These are phyloP conservation scores for Hygrocybe coccinea DNA, from an alignment of 768 basidiomycete species.

Conservation along the genomic window DNA sequence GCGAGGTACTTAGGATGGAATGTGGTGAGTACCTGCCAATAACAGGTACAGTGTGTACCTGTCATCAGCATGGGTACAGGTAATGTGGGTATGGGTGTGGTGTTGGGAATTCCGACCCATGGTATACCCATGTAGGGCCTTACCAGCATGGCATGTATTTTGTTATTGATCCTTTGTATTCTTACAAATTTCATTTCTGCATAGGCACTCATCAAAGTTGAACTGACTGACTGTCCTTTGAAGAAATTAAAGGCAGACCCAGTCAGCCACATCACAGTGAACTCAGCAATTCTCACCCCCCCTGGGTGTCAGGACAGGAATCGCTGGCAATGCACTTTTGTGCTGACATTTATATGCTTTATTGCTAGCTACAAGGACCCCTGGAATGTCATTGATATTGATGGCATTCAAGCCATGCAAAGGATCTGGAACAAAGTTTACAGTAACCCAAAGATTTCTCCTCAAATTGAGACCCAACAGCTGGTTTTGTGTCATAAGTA, in stretches of 20 bases:
- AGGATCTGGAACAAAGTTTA: background rate
- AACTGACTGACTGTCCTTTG: background rate
- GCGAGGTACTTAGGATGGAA: too few species aligned
- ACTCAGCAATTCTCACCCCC: background rate
- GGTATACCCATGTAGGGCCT: too few species aligned
- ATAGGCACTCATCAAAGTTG: background rate
- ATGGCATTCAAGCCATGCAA: conserved; percentile 4
- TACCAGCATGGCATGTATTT: background rate
- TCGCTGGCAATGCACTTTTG: background rate
- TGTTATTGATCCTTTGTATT: background rate
- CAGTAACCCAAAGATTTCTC: too few species aligned
- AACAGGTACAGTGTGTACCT: too few species aligned
- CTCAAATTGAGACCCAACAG: background rate
- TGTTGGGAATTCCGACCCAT: too few species aligned
- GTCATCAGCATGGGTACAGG: too few species aligned
- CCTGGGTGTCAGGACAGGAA: background rate
- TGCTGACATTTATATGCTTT: conserved; percentile 6
- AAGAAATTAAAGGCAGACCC: background rate
- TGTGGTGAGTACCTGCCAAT: too few species aligned
- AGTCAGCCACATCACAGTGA: background rate
- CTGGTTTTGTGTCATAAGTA: background rate
- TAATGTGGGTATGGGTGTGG: too few species aligned
- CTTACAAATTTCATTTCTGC: background rate
- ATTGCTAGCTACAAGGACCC: conserved; percentile 6
- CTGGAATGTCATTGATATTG: conserved; percentile 1